Evolutionary conservation across 1,284 basidiomycete genomes (phyloP), one percentile per base, ranked within the genome.

Genomic region (Fistulinella staudtii): DNA sequence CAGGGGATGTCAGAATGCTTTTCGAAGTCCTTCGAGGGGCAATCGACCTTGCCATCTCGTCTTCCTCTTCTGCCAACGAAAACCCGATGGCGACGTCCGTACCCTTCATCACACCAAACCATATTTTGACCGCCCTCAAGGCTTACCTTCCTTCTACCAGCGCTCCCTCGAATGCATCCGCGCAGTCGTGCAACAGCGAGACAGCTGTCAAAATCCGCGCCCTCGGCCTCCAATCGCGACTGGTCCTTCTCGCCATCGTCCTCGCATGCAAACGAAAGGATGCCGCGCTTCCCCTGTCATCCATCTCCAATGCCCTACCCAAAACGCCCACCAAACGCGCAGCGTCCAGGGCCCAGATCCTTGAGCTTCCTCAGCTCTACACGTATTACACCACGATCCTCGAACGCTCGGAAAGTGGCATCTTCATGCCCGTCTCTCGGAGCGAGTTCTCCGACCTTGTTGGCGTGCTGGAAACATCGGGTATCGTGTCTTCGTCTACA

Each of bases 1-100:
- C 88, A 0, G 88, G 87, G 10, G 88, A 90, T 52, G 85, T 89
- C 15, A 73, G 87, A 39, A 80, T 76, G 20, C 66, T 88, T 2
- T 82, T 90, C 42, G 86, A 87, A 56, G 85, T 89, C 8, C 71
- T 89, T 8, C 76, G 88, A 29, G 77, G 83, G 10, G 85, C 87
- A 7, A 85, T 89, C 49, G 85, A 89, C 52, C 63, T 80, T 20
- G 84, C 83, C 1, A 64, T 75, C 20, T 59, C 69, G 20, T 59
- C 56, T 36, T 52, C 57, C 6, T 31, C 36, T 6, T 33, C 37
- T 36, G 24, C 44, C n/a, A 36, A 39, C n/a, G 59, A 66, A 21
- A 70, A 76, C 45, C 67, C 72, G 0, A 53, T 80, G 13, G 66
- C 66, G 23, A 55, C 65, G 1, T 65, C 73, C 0, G 52, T 71